Percentiles rank a stretch among this genome's conserved stretches.
Conservation (phyloP, 148 eudicot species). For the Oxyria digyna region DNA sequence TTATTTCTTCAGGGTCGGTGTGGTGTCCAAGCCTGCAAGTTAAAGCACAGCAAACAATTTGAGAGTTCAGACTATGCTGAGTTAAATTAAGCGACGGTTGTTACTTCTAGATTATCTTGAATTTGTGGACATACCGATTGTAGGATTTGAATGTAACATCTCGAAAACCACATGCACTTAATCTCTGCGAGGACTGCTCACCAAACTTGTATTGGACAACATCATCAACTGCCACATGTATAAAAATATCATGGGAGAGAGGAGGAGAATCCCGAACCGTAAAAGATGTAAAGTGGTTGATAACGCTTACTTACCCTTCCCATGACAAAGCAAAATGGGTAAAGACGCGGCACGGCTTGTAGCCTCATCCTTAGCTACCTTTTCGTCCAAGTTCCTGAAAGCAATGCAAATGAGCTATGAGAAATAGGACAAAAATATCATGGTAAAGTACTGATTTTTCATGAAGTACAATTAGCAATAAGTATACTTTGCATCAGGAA, state of each 20-base stretch:
- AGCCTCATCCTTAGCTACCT: slow-evolving; percentile 43
- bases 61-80: not conserved
- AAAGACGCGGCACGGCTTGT: slow-evolving; percentile 61
- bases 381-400: slow-evolving; percentile 41
- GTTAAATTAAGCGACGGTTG: not conserved
- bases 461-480: slow-evolving; percentile 19
- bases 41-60: not conserved
- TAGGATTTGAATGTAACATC: slow-evolving; percentile 68
- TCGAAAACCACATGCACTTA: slow-evolving; percentile 48
- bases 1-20: slow-evolving; percentile 78
- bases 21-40: slow-evolving; percentile 78
- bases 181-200: slow-evolving; percentile 51
- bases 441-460: not conserved
- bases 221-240: slow-evolving; percentile 52
- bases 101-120: not conserved
- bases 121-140: slow-evolving; percentile 29
- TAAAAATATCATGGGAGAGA: not conserved
- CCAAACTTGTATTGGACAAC: slow-evolving; percentile 71
- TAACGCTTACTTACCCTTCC: slow-evolving; percentile 43
- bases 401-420: not conserved
- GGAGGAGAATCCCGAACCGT: not conserved
- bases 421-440: slow-evolving; percentile 1
- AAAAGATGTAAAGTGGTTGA: not conserved
- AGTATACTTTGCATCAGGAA: slow-evolving; percentile 76
- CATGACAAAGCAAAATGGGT: slow-evolving; percentile 86